A percentile compares a stretch with the other conserved stretches of the same genome.
Conservation (phyloP, 1,284 basidiomycete species). For the Flammula alnicola region DNA sequence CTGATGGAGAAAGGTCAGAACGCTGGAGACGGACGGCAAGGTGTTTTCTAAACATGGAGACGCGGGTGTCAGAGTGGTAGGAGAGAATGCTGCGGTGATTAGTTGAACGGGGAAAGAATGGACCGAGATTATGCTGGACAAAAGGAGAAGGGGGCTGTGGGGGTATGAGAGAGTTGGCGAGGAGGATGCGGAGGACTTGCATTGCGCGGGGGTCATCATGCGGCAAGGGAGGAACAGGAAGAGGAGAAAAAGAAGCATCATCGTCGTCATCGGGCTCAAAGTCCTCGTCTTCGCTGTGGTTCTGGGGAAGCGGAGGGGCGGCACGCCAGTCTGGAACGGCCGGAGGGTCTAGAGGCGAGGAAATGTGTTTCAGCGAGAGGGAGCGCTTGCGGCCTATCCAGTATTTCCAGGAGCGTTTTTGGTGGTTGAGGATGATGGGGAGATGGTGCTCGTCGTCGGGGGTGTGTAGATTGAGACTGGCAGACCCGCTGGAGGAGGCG, state of each 20-base stretch:
- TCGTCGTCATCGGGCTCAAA: conserved; percentile 24
- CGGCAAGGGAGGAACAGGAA: conserved; percentile 11
- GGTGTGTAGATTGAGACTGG: conserved; percentile 58
- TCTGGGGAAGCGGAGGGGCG: conserved; percentile 6
- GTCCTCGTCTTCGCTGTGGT: conserved; percentile 32
- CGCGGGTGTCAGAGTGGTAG: conserved; percentile 45
- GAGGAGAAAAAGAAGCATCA: conserved; percentile 13
- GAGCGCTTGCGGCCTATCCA: conserved; percentile 52
- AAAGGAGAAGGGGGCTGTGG: conserved; percentile 55
- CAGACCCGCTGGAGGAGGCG: conserved; percentile 65
- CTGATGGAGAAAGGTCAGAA: conserved; percentile 42
- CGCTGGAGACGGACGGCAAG: conserved; percentile 52
- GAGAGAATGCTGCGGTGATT: conserved; percentile 47
- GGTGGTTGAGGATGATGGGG: conserved; percentile 33
- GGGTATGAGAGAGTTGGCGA: conserved; percentile 45
- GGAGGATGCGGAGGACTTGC: conserved; percentile 30
- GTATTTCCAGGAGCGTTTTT: conserved; percentile 53
- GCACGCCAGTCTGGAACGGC: conserved; percentile 12
- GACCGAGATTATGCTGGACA: conserved; percentile 44
- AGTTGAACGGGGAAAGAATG: conserved; percentile 68
- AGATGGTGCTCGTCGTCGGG: conserved; percentile 58
- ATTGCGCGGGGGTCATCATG: conserved; percentile 12
- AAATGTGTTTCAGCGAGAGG: conserved; percentile 32
- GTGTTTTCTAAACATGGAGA: conserved; percentile 52
- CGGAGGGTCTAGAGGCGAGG: no score